Conservation (phyloP, 2,329 filamentous ascomycete genomes). For the Calonectria pteridis region DNA sequence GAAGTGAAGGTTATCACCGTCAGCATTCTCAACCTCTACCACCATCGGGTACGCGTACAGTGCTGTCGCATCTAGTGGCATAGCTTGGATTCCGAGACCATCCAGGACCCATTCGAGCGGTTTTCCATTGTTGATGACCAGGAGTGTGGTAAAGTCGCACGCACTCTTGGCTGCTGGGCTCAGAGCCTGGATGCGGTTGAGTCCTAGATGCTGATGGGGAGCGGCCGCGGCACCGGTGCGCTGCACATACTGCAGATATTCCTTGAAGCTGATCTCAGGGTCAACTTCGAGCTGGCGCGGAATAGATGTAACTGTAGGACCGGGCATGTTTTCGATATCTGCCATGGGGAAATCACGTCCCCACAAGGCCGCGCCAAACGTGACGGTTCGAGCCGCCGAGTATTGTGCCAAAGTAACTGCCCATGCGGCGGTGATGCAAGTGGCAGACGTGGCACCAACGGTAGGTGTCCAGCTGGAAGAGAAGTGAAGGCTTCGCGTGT, state of each 20-base stretch:
- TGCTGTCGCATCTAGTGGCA: background rate
- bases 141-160: background rate
- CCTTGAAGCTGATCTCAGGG: background rate
- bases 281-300: background rate
- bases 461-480: background rate
- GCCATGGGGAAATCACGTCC: background rate
- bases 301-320: background rate
- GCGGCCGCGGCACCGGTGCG: background rate
- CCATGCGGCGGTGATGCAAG: background rate
- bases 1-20: background rate
- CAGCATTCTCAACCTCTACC: background rate
- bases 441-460: background rate
- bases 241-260: background rate
- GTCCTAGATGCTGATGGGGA: background rate
- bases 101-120: background rate
- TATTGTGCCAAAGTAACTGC: background rate
- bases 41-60: background rate
- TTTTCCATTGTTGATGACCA: background rate
- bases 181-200: background rate
- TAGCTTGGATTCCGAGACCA: background rate
- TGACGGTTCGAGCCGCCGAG: background rate
- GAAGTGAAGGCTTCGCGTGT: background rate
- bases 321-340: background rate
- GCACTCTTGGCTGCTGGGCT: background rate
- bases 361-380: background rate